Conservation (phyloP, 1,139 yeast species). For the Geotrichum candidum region DNA sequence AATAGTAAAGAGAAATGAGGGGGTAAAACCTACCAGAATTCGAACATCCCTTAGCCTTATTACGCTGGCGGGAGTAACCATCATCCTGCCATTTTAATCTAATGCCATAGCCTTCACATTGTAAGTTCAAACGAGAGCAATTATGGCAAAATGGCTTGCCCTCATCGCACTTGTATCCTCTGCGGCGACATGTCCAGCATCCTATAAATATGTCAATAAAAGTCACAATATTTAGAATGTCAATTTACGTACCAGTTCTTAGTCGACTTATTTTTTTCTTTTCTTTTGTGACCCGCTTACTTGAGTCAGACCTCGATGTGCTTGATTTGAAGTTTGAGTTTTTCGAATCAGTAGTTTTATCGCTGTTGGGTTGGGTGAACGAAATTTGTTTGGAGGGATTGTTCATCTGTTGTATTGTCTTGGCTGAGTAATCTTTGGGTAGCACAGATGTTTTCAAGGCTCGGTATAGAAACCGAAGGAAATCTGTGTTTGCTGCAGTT, state of each 20-base stretch:
- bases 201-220: conserved; percentile 37
- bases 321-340: background rate
- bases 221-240: background rate
- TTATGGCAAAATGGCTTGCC: conserved; percentile 32
- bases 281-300: background rate
- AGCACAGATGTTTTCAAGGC: background rate
- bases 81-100: conserved; percentile 28
- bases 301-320: background rate
- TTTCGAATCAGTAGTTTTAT: background rate
- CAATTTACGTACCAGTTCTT: conserved; percentile 23
- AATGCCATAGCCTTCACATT: conserved; percentile 30
- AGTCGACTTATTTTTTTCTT: conserved; percentile 26
- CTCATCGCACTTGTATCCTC: conserved; percentile 84
- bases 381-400: background rate
- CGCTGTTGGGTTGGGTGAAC: background rate
- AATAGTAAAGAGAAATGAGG: background rate
- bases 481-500: no score
- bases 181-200: conserved; percentile 71
- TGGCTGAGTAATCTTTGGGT: background rate
- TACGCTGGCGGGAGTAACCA: conserved; percentile 9
- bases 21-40: background rate
- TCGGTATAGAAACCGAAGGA: no score
- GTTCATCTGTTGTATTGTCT: background rate
- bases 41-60: background rate
- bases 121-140: conserved; percentile 21